Conservation (phyloP, 768 basidiomycete genomes). For the Russula dissimulans region DNA sequence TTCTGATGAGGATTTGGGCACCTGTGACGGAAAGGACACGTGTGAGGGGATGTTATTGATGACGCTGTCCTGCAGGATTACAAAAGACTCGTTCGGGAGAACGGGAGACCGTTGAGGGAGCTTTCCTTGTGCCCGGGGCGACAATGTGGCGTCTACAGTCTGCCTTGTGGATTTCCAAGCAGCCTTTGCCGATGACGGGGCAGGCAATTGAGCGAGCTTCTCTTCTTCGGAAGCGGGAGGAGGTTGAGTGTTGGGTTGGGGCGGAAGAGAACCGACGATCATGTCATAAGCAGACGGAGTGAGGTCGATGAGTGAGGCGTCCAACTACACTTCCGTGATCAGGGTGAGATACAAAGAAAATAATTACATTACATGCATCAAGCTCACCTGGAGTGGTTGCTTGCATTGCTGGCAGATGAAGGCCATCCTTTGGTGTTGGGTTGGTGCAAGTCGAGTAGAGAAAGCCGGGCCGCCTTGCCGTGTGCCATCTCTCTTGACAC, state of each 20-base stretch:
- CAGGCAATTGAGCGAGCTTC: slow-evolving; percentile 39
- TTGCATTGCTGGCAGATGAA: slow-evolving; percentile 84
- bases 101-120: slow-evolving; percentile 44
- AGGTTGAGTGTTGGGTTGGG: slow-evolving; percentile 36
- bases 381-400: slow-evolving; percentile 70
- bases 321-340: slow-evolving; percentile 40
- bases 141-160: slow-evolving; percentile 31
- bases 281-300: slow-evolving; percentile 83
- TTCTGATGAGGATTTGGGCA: slow-evolving; percentile 39
- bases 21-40: slow-evolving; percentile 31
- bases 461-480: not conserved
- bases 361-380: not conserved
- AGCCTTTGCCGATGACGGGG: slow-evolving; percentile 44
- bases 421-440: slow-evolving; percentile 32
- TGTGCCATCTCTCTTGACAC: not conserved
- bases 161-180: slow-evolving; percentile 55
- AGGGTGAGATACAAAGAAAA: too few species aligned
- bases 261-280: slow-evolving; percentile 62
- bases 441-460: too few species aligned
- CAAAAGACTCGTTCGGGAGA: slow-evolving; percentile 81
- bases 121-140: slow-evolving; percentile 51
- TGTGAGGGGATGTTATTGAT: slow-evolving; percentile 60
- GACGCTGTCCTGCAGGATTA: slow-evolving; percentile 79
- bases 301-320: slow-evolving; percentile 84
- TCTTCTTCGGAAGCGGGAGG: slow-evolving; percentile 34